Evolutionary conservation across 2,329 filamentous ascomycete species (phyloP).

Genomic region (Fusarium avenaceum): DNA sequence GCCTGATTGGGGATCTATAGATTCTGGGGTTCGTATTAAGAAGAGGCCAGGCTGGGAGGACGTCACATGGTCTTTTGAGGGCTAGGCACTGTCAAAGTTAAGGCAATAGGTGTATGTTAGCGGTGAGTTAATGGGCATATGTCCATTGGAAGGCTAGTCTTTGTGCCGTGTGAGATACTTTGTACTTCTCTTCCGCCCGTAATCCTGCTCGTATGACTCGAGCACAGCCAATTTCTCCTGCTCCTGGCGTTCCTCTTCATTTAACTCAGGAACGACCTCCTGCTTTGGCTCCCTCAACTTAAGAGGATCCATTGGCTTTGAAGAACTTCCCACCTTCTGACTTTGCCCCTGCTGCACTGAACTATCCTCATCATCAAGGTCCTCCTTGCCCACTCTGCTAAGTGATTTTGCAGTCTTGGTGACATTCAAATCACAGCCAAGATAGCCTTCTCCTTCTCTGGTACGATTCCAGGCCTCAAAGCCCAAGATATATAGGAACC

Average conservation of each 20-base stretch:
- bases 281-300: slow-evolving; percentile 11
- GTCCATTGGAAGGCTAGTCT: neutral
- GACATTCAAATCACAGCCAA: slow-evolving; percentile 2
- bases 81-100: neutral
- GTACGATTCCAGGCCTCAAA: slow-evolving; percentile 17
- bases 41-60: slow-evolving; percentile 27
- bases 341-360: rapidly evolving
- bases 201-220: neutral
- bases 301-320: neutral
- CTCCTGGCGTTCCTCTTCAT: neutral
- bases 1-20: slow-evolving; percentile 4
- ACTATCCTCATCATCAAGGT: rapidly evolving
- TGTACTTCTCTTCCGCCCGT: slow-evolving; percentile 12
- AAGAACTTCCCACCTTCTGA: rapidly evolving
- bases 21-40: slow-evolving; percentile 2
- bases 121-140: neutral
- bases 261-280: rapidly evolving
- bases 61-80: neutral
- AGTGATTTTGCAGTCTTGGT: neutral
- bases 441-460: neutral
- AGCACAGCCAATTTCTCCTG: neutral
- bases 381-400: rapidly evolving
- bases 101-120: too few species aligned
- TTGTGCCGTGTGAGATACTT: neutral
- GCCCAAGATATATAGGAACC: neutral